phyloP scores from a whole-genome alignment of 441 rosid genomes.

The Adansonia madagascariensis region DNA sequence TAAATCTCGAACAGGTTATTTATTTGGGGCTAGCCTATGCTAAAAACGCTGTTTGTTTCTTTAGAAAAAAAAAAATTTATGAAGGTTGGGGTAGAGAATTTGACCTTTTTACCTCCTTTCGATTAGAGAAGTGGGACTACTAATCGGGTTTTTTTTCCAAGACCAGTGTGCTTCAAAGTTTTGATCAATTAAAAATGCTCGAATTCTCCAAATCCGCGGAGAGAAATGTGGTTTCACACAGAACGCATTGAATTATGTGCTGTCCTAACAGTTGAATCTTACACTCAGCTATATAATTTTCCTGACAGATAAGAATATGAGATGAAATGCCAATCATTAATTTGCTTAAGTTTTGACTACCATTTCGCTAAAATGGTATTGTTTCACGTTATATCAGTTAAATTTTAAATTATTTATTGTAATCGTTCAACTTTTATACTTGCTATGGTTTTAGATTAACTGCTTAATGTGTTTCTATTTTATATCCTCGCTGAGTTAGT shows the following conservation, averaged over 20 bases:
- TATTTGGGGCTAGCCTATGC: not conserved
- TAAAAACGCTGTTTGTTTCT: not conserved
- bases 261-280: slow-evolving; percentile 8
- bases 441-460: too few species aligned
- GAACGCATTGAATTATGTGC: not conserved
- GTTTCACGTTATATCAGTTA: not conserved
- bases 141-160: not conserved
- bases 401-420: too few species aligned
- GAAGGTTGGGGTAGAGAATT: not conserved
- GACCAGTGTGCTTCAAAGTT: not conserved
- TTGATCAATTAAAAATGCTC: not conserved
- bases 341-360: slow-evolving; percentile 14
- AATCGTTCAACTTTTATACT: too few species aligned
- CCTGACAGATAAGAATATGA: not conserved
- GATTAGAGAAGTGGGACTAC: too few species aligned
- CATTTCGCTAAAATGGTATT: too few species aligned
- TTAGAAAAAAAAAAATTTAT: not conserved
- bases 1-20: not conserved
- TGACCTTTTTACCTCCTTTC: not conserved
- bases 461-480: too few species aligned
- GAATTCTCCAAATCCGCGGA: not conserved
- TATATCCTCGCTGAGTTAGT: too few species aligned
- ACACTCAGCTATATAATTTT: slow-evolving; percentile 6
- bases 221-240: not conserved
- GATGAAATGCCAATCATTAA: slow-evolving; percentile 5